Base-by-base conservation (phyloP, 106 monocot genomes). In the Iris macrosiphon region DNA sequence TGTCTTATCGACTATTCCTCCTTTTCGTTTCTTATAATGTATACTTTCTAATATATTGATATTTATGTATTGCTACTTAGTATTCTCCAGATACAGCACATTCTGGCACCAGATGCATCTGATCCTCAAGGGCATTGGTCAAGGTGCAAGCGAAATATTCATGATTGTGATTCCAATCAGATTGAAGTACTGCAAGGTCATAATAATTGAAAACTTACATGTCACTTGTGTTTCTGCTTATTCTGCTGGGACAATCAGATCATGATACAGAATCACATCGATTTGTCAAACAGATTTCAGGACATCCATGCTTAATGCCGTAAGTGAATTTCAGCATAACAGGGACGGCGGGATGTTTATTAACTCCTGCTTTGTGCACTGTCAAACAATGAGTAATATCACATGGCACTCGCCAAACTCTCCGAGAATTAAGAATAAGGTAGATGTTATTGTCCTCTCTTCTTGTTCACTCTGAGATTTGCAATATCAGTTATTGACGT, bases 291-390 rank as follows among this genome's bases (percentile, higher is more conserved):
- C 80, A 91, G 91, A 51, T 26, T 91, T 85, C 63, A 77, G 81
- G 44, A 57, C 14, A 26, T 29, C 56, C 7, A 52, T 91, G 51
- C 68, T 85, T 54, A 43, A 76, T 41, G 35, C 75, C 10, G 63
- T 91, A 62, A 75, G 55, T 18, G 66, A 63, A 18, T 70, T 81
- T 64, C 72, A 68, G 52, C 24, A 72, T 7, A 72, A 48, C 25
- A 58, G 41, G 40, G 68, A 76, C 10, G 65, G 59, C 20, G 85
- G 89, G 39, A 65, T 95, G 69, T 95, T 79, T 52, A 72, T 95
- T 60, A 49, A 74, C 65, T 95, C 95, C 24, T 95, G 89, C 74
- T 95, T 71, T 63, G 21, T 70, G 15, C 95, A 95, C 43, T 95
- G 95, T 67, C 95, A 95, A 46, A 78, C 95, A 8, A 24, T 54